Base-by-base conservation (phyloP, 2,329 filamentous ascomycete genomes). In the Penicillium sp. region DNA sequence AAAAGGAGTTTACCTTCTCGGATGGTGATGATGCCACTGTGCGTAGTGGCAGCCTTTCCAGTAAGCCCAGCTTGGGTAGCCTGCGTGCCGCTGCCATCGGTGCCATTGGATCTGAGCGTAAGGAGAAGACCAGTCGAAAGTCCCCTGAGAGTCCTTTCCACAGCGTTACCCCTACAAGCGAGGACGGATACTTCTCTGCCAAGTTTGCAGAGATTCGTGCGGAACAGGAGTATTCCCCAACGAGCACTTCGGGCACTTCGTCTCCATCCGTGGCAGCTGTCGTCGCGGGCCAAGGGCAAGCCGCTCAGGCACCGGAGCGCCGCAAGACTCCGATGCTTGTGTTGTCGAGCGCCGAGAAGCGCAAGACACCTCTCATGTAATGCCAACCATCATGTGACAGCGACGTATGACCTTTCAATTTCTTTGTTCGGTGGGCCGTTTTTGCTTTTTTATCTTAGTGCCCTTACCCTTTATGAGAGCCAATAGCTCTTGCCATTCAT, bases 321-420 rank as follows among this genome's bases (percentile, higher is more conserved):
- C 91, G 92, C 77, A 93, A 89, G 81, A 90, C 89, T 66, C 89
- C 92, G 53, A 89, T 92, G 82, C 86, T 96, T 71, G 89, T 97
- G 65, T 84, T 97, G 65, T 93, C 90, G 65, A 93, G 88, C 74
- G 89, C 88, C 61, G 92, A 96, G 81, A 96, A 96, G 85, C 90
- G 92, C 76, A 96, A 92, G 83, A 89, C 85, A 76, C 80, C 83
- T 58, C 76, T 85, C 71, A 84, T 83, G 70, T 88, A 80, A 79
- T 69, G 64, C 66, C 62, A 61, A 69, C 60, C 67, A 66, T 69
- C 69, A 72, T 72, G 69, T 70, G 69, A 72, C 65, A 67, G 67
- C 67, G 67, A 73, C 63, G 67, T 72, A 73, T 71, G 71, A 72
- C 60, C 56, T 63, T 53, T 53, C 37, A 59, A 58, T 60, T 35